These are phyloP conservation scores for Gleditsia sinensis DNA, from an alignment of 306 rosid species.

Conservation along the genomic window DNA sequence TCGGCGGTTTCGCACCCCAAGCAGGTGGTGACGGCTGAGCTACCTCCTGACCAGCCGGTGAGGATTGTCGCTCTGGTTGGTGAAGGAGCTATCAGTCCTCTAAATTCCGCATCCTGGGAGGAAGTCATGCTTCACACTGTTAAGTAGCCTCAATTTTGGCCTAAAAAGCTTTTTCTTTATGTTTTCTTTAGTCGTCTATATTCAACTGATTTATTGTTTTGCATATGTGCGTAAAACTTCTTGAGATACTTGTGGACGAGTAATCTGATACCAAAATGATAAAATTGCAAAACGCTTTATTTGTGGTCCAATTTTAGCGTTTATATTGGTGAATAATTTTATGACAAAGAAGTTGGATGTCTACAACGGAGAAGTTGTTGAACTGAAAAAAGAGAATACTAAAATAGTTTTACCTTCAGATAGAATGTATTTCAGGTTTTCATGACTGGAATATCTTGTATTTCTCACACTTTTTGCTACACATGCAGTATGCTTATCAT, in stretches of 20 bases:
- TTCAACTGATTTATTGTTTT: neutral
- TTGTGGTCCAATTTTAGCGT: neutral
- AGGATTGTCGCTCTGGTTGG: constrained; percentile 62
- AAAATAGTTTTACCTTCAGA: neutral
- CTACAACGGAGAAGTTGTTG: neutral
- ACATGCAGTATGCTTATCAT: neutral
- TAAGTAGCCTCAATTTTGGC: neutral
- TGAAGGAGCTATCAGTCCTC: constrained; percentile 58
- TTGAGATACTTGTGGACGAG: neutral
- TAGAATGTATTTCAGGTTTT: neutral
- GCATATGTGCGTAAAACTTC: neutral
- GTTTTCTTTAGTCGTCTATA: neutral
- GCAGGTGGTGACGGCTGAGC: neutral
- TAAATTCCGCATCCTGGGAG: constrained; percentile 58
- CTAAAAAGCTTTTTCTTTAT: neutral
- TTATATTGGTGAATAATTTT: neutral
- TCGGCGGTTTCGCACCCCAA: constrained; percentile 34
- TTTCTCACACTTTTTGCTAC: neutral
- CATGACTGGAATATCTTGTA: neutral
- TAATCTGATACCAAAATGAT: neutral
- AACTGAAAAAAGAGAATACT: neutral
- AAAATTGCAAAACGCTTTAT: too few relatives aligned
- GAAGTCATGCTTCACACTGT: constrained; percentile 73
- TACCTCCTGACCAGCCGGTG: constrained; percentile 37
- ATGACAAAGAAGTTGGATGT: neutral